Evolutionary conservation across 441 rosid genomes (phyloP), one percentile per base, ranked within the genome.

Genomic region (Pelargonium myrrhifolium): DNA sequence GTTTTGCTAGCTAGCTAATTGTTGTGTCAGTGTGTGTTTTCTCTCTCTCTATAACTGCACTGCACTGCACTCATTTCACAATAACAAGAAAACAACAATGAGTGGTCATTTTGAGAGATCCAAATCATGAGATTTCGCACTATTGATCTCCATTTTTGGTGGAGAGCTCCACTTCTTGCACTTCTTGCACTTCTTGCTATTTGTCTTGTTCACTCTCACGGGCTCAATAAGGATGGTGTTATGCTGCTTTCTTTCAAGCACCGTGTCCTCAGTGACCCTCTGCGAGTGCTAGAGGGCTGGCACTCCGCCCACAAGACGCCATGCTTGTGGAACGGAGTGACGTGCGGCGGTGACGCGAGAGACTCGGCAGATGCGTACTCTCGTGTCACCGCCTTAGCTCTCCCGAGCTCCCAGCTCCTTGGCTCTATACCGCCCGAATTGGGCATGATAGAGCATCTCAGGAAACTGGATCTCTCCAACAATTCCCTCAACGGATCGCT

Each of bases 301-400:
- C 87, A 89, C 86, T 93, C 85, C 10, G 82, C 84, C 39, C 96
- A 90, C n/a, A 75, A 20, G 62, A 84, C 87, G 4, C 97, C 98
- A 15, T 90, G 96, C 69, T 78, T 85, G 0, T 90, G 98, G 98
- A 80, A 68, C 4, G 97, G 97, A 59, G 87, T 93, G 2, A 80
- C 83, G 0, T 93, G 98, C 75, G 60, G 84, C 4, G 72, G 69
- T n/a, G n/a, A n/a, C n/a, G n/a, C n/a, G n/a, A n/a, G n/a, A n/a
- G n/a, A n/a, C 0, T 80, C 81, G 11, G 70, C 87, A 1, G 72
- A 77, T 11, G 84, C 81, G 68, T 77, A 68, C 79, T 67, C 81
- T 65, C 81, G 93, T 63, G 97, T 93, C 42, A 90, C 89, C 17
- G 69, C 86, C 60, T 75, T 93, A 70, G 78, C 79, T 71, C 89